These are phyloP conservation scores for Amanita pseudoporphyria DNA, from an alignment of 768 basidiomycete species.

Conservation along the genomic window DNA sequence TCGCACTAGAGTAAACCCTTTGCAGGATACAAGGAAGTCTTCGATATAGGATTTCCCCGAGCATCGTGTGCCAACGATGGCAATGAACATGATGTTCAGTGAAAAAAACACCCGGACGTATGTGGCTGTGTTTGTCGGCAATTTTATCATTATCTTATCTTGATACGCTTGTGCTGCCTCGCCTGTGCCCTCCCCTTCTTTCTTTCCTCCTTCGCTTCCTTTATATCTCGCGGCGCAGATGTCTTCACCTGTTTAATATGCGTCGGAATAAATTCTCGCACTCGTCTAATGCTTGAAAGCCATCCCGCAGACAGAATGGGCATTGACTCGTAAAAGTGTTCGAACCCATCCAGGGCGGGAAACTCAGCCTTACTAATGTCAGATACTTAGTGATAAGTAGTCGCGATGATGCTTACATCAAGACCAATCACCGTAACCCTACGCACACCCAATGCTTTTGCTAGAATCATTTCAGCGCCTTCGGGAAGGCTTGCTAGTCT, in stretches of 20 bases:
- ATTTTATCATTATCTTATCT: slow-evolving; percentile 2
- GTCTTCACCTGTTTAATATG: slow-evolving; percentile 79
- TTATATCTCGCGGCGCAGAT: slow-evolving; percentile 73
- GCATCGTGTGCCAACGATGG: slow-evolving; percentile 52
- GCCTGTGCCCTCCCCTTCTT: slow-evolving; percentile 29
- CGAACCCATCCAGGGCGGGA: slow-evolving; percentile 26
- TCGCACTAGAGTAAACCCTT: slow-evolving; percentile 45
- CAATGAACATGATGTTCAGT: slow-evolving; percentile 51
- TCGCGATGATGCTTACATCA: slow-evolving; percentile 32
- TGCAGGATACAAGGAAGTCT: slow-evolving; percentile 46
- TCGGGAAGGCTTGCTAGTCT: slow-evolving; percentile 58
- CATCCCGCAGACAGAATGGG: slow-evolving; percentile 56
- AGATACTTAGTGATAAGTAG: slow-evolving; percentile 13
- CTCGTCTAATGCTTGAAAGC: slow-evolving; percentile 28
- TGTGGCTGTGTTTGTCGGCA: neutral
- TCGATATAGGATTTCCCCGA: slow-evolving; percentile 55
- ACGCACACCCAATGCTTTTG: slow-evolving; percentile 53
- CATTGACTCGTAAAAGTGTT: slow-evolving; percentile 36
- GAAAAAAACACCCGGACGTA: neutral
- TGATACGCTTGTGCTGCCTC: slow-evolving; percentile 4
- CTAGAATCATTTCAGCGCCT: slow-evolving; percentile 53
- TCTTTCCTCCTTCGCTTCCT: slow-evolving; percentile 51
- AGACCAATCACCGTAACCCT: slow-evolving; percentile 59
- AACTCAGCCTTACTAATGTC: slow-evolving; percentile 24
- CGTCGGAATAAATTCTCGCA: slow-evolving; percentile 44